Base-by-base conservation (phyloP, 805 yeast genomes). In the Nematodospora valgi region DNA sequence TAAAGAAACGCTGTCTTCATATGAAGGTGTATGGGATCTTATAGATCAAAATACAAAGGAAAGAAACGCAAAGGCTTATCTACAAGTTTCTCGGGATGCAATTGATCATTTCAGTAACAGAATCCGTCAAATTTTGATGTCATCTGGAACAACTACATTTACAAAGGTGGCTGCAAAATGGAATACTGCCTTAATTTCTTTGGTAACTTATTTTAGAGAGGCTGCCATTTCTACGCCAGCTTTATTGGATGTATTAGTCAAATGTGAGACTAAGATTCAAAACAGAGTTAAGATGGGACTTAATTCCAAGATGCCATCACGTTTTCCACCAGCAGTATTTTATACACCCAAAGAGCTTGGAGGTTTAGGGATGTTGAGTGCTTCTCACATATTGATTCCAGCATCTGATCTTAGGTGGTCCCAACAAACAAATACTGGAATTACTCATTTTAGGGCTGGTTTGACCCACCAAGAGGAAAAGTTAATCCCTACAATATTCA, bases 301-400 rank as follows among this genome's bases (percentile, higher is more conserved):
- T 41, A 93, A 93, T 51, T 91, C 98, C 10, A 93, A 93, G 59
- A 93, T 93, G 99, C 99, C 99, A 1, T 81, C 96, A 0, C 71
- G 99, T 37, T 93, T 93, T 62, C 99, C 99, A 3, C 99, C 98
- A 0, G 97, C 97, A 3, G 98, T 93, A 0, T 93, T 93, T 51
- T 93, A 93, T 55, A 88, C 98, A 0, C 98, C 98, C 0, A 91
- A 89, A 48, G 99, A 93, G 56, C 64, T 93, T 3, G 98, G 99
- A 33, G 99, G 99, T 28, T 64, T 93, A 28, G 99, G 98, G 17
- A 93, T 93, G 98, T 66, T 93, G 17, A 86, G 96, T 68, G 98
- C 98, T 0, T 86, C 96, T 10, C 98, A 93, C 56, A 86, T 93
- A 32, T 67, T 93, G 43, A 93, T 93, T 45, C 98, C 98, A 0